Percentiles rank a stretch among this genome's conserved stretches.
Conservation (phyloP, 768 basidiomycete species). For the Dacryopinax spathularia region DNA sequence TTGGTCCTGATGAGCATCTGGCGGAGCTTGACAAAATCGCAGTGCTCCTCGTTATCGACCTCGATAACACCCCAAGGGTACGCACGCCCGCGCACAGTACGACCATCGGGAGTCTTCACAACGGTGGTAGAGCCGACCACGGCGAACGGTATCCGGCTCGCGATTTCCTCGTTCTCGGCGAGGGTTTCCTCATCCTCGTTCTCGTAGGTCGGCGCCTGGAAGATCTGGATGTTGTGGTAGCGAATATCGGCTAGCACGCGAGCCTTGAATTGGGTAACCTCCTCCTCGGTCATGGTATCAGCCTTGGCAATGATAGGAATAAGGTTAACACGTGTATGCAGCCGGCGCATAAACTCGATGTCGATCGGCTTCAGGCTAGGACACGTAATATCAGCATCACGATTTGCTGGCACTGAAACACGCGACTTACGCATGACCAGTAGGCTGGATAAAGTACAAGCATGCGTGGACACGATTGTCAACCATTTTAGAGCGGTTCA, state of each 20-base stretch:
- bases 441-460: slow-evolving; percentile 97
- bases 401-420: slow-evolving; percentile 3
- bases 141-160: slow-evolving; percentile 96
- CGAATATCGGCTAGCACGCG: slow-evolving; percentile 85
- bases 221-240: slow-evolving; percentile 92
- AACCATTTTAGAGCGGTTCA: slow-evolving; percentile 81
- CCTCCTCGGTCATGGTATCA: slow-evolving; percentile 94
- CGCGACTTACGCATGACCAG: slow-evolving; percentile 78
- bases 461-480: slow-evolving; percentile 99
- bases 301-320: slow-evolving; percentile 98
- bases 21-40: slow-evolving; percentile 97
- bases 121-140: slow-evolving; percentile 86
- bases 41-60: slow-evolving; percentile 98
- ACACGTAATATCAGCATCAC: neutral
- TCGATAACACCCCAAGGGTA: slow-evolving; percentile 99
- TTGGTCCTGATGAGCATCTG: slow-evolving; percentile 99
- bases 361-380: slow-evolving; percentile 88
- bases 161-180: slow-evolving; percentile 94
- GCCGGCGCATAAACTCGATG: slow-evolving; percentile 95
- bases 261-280: slow-evolving; percentile 83
- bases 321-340: slow-evolving; percentile 94
- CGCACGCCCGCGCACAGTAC: slow-evolving; percentile 81
- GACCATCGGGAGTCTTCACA: slow-evolving; percentile 72
- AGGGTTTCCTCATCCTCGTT: slow-evolving; percentile 98
- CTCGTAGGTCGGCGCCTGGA: slow-evolving; percentile 94